Percentiles rank a stretch among this genome's conserved stretches.
phyloP scores from a whole-genome alignment of 441 rosid species.

The Rhodomyrtus psidioides region DNA sequence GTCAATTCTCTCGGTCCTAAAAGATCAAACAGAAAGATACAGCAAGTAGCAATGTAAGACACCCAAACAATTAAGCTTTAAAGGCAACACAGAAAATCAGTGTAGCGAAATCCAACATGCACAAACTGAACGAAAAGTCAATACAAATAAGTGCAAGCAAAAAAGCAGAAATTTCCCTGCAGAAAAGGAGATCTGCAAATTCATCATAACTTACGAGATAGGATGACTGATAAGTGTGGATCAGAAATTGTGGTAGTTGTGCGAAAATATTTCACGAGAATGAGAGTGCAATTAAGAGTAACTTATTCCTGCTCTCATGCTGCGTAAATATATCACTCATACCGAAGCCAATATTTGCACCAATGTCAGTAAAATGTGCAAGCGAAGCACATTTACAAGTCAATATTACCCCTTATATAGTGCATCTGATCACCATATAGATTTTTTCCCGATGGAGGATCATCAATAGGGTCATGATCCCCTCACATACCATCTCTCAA shows the following conservation, averaged over 20 bases:
- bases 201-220: not conserved
- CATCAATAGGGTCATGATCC: not conserved
- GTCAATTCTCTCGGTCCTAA: constrained; percentile 84
- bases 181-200: not conserved
- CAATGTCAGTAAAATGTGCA: not conserved
- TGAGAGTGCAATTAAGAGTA: not conserved
- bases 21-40: not conserved
- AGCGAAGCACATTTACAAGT: not conserved
- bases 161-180: not conserved
- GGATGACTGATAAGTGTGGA: not conserved
- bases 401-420: not conserved
- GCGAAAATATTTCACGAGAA: not conserved
- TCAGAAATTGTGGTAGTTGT: not conserved
- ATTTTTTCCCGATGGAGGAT: not conserved
- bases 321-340: not conserved
- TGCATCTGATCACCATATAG: not conserved
- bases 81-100: not conserved
- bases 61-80: not conserved
- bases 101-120: not conserved
- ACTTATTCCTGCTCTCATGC: not conserved
- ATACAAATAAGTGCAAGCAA: not conserved
- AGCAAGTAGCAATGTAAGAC: not conserved
- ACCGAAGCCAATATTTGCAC: not conserved
- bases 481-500: not conserved
- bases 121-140: not conserved